Conservation (phyloP, 768 basidiomycete species). For the Mycena epipterygia region DNA sequence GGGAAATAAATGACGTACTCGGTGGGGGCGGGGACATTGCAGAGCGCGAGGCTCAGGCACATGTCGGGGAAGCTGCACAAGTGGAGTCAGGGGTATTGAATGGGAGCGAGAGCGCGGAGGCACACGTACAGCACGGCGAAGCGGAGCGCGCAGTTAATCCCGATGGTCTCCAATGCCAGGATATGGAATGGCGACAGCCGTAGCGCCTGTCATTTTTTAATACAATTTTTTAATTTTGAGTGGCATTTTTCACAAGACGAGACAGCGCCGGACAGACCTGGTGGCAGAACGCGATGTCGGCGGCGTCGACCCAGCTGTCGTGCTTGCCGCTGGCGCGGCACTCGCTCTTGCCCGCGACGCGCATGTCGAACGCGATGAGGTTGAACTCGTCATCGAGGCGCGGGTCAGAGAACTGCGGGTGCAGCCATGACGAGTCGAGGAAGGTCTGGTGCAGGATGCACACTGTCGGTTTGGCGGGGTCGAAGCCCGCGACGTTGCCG, state of each 20-base stretch:
- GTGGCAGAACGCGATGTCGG: constrained; percentile 77
- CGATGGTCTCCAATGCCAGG: constrained; percentile 74
- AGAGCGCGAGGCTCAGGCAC: constrained; percentile 75
- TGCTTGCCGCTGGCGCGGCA: constrained; percentile 67
- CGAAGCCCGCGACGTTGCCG: constrained; percentile 75
- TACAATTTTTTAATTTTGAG: too few relatives aligned
- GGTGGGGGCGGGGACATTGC: constrained; percentile 74
- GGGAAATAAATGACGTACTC: constrained; percentile 63
- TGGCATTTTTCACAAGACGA: too few relatives aligned
- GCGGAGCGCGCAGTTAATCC: constrained; percentile 70
- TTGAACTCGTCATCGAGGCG: constrained; percentile 72
- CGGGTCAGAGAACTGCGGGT: constrained; percentile 75
- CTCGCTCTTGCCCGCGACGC: constrained; percentile 70
- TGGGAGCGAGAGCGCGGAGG: constrained; percentile 19
- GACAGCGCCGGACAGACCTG: constrained; percentile 60
- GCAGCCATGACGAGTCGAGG: constrained; percentile 79
- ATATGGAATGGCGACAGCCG: constrained; percentile 78
- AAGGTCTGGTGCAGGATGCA: constrained; percentile 78
- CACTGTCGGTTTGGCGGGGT: constrained; percentile 74
- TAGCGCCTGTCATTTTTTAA: constrained; percentile 65
- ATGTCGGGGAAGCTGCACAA: constrained; percentile 76
- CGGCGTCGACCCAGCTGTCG: constrained; percentile 85
- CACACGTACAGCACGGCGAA: constrained; percentile 73
- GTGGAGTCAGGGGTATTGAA: not conserved
- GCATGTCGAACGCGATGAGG: constrained; percentile 82